These are phyloP conservation scores for Karstenula rhodostoma DNA, from an alignment of 2,329 filamentous ascomycete genomes.

Conservation along the genomic window DNA sequence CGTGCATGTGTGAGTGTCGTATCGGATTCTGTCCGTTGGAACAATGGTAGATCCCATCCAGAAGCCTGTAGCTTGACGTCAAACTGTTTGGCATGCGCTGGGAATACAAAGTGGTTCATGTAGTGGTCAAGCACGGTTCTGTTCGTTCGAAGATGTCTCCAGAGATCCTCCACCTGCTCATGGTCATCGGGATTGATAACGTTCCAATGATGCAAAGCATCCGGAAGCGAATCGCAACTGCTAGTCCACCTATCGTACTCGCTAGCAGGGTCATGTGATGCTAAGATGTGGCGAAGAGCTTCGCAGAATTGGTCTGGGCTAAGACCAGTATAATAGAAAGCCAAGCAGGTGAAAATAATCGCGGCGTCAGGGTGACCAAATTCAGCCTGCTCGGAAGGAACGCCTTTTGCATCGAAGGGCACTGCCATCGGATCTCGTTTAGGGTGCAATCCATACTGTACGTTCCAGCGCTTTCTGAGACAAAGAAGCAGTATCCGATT, in stretches of 20 bases:
- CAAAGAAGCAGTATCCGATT: too few relatives aligned
- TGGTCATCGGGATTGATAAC: conserved; percentile 56
- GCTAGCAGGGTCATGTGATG: conserved; percentile 59
- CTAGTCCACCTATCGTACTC: conserved; percentile 62
- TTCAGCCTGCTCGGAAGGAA: conserved; percentile 67
- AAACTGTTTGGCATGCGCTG: conserved; percentile 69
- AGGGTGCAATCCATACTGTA: too few relatives aligned
- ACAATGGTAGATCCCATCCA: conserved; percentile 71
- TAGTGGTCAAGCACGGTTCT: conserved; percentile 71
- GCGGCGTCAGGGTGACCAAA: conserved; percentile 64
- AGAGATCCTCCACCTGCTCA: conserved; percentile 60
- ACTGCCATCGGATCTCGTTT: too few relatives aligned
- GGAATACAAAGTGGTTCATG: conserved; percentile 66
- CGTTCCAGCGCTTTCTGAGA: too few relatives aligned
- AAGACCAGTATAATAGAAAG: conserved; percentile 71
- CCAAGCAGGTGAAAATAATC: conserved; percentile 26
- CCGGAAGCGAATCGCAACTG: conserved; percentile 33
- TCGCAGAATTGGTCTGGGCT: conserved; percentile 47
- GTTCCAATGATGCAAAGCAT: conserved; percentile 50
- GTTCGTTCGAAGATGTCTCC: conserved; percentile 60
- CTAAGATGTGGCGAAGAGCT: conserved; percentile 56
- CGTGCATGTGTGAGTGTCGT: too few relatives aligned
- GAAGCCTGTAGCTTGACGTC: conserved; percentile 69
- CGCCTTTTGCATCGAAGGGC: conserved; percentile 70
- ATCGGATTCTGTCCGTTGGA: too few relatives aligned